Evolutionary conservation across 1,284 basidiomycete species (phyloP), one percentile per base, ranked within the genome.

Genomic region (Apiotrichum veenhuisii): DNA sequence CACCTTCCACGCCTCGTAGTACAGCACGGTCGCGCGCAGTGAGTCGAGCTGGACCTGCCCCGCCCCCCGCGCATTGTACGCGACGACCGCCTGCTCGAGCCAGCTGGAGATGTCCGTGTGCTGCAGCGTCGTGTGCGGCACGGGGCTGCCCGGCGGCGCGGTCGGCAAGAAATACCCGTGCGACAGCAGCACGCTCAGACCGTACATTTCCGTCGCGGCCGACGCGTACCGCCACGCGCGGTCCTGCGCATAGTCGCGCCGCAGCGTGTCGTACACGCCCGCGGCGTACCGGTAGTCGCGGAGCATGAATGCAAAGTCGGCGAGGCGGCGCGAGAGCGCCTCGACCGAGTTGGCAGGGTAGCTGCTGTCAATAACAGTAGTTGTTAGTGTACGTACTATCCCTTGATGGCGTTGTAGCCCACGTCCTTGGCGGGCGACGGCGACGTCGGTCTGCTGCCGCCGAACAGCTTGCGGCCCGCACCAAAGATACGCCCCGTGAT

Each of bases 291-390:
- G 91, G 73, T 87, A 86, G 78, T 98, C 95, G 1, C 91, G 87
- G 0, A 97, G 79, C 64, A 95, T 87, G 48, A 96, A 96, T 2
- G 92, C 87, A 75, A 98, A 94, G 73, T 99, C 96, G 11, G 93
- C 95, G 2, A 98, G 80, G n/a, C 95, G 74, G 9, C 82, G 71
- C 0, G 80, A 78, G 26, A 81, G 73, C 0, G 79, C 75, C 59
- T 81, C 79, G 27, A 78, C 70, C 1, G 80, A 67, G 26, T 62
- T 60, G 15, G 71, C 70, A 1, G 78, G 78, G 62, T 82, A 83
- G 63, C 78, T 78, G 54, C 17, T 7, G 49, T 54, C 38, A 54
- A 45, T 27, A 27, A 33, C 18, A n/a, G 18, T 14, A 12, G 5
- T 11, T 11, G 30, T 23, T 34, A 9, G 25, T 12, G 50, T 26